Conservation (phyloP, 176 grass and related monocot genomes). For the Triticum timopheevii region DNA sequence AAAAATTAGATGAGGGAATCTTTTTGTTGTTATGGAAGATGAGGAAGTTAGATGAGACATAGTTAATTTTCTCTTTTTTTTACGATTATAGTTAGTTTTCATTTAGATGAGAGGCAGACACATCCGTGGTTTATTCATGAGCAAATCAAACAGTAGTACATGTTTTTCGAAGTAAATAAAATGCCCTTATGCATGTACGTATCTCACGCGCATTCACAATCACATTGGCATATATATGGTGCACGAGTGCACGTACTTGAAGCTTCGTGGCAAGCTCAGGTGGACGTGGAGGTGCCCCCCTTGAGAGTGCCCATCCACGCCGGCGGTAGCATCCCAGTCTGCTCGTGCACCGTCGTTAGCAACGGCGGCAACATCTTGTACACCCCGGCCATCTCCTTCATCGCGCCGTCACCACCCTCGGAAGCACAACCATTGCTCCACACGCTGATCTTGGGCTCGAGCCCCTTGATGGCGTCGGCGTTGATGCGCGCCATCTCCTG, state of each 20-base stretch:
- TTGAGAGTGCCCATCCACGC: slow-evolving; percentile 4
- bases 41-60: too few species aligned
- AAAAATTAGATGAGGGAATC: too few species aligned
- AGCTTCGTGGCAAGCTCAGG: neutral
- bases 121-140: too few species aligned
- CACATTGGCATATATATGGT: too few species aligned
- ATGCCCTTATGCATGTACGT: too few species aligned
- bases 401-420: neutral
- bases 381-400: slow-evolving; percentile 12
- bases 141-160: too few species aligned
- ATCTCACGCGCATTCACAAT: too few species aligned
- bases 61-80: too few species aligned
- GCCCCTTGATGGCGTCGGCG: slow-evolving; percentile 45
- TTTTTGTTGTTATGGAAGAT: too few species aligned
- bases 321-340: slow-evolving; percentile 8
- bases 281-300: neutral
- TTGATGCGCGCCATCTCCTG: slow-evolving; percentile 77
- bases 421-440: slow-evolving; percentile 40
- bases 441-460: slow-evolving; percentile 73
- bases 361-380: slow-evolving; percentile 2
- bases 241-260: neutral
- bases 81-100: too few species aligned
- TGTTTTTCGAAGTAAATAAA: too few species aligned
- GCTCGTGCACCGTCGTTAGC: neutral
- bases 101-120: too few species aligned